Evolutionary conservation across 73 alveolate species (phyloP).

Genomic region (Diophrys appendiculata): DNA sequence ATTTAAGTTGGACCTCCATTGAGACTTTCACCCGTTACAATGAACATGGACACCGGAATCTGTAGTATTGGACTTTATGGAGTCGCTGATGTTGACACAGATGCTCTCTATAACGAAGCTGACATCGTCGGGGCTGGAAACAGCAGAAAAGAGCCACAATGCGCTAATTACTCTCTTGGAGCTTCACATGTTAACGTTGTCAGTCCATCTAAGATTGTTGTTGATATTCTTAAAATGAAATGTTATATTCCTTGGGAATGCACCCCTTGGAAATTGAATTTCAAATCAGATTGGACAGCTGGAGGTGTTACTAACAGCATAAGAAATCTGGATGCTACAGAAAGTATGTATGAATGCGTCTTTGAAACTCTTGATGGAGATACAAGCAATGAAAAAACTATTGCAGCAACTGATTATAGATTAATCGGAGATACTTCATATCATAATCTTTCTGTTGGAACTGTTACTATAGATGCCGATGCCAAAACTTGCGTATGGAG

Average conservation of each 20-base stretch:
- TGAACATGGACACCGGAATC: neutral
- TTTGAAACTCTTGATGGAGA: neutral
- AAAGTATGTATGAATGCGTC: neutral
- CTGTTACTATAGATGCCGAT: neutral
- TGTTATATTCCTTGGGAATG: slow-evolving; percentile 1
- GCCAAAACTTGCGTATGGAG: neutral
- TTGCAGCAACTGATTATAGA: neutral
- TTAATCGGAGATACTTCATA: neutral
- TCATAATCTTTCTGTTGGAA: neutral
- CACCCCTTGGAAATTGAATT: neutral
- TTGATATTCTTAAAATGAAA: neutral
- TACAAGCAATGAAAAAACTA: neutral
- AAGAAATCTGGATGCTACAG: neutral
- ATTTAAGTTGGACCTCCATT: neutral
- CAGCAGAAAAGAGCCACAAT: neutral
- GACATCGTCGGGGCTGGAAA: neutral
- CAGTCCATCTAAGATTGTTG: neutral
- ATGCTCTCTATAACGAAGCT: neutral
- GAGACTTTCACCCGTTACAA: neutral
- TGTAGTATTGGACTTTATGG: neutral
- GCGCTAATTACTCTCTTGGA: neutral
- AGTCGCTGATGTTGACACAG: neutral
- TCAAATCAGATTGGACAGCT: neutral
- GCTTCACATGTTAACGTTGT: neutral
- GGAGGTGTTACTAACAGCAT: neutral